Evolutionary conservation across 108 stramenopile genomes (phyloP).

Genomic region (Epithemia pelagica): DNA sequence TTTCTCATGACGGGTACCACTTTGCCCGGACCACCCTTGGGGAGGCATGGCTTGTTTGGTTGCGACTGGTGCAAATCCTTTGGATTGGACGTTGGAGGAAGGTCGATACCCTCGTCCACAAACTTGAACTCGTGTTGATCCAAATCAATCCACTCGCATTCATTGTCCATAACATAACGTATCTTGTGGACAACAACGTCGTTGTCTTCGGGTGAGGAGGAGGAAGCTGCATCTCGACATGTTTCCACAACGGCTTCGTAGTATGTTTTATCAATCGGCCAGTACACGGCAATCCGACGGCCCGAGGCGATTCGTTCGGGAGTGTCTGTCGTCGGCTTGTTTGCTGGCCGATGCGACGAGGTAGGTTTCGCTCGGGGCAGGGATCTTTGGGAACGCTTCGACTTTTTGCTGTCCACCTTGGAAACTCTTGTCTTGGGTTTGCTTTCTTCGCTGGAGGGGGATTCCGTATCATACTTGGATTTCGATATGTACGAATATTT

Average conservation of each 20-base stretch:
- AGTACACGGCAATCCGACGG: not conserved
- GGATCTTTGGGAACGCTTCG: too few relatives aligned
- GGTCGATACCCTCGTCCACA: not conserved
- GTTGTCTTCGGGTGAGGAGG: not conserved
- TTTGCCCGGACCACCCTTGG: too few relatives aligned
- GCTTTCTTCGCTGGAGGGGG: too few relatives aligned
- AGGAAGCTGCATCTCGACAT: not conserved
- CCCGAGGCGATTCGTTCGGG: not conserved
- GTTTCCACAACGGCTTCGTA: conserved; percentile 3
- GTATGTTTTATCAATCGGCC: conserved; percentile 4
- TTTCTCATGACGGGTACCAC: not conserved
- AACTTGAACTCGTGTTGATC: not conserved
- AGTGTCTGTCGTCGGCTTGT: not conserved
- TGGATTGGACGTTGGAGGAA: too few relatives aligned
- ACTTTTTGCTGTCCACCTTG: too few relatives aligned
- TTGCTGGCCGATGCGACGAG: too few relatives aligned
- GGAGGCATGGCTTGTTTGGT: too few relatives aligned
- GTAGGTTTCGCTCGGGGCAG: too few relatives aligned
- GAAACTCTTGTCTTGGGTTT: too few relatives aligned
- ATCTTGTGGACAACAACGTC: not conserved
- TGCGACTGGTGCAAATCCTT: too few relatives aligned
- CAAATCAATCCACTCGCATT: not conserved
- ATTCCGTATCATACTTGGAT: too few relatives aligned
- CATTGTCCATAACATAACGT: not conserved
- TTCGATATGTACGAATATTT: not conserved